Evolutionary conservation across 2,329 filamentous ascomycete species (phyloP).

Genomic region (Colletotrichum costaricense): DNA sequence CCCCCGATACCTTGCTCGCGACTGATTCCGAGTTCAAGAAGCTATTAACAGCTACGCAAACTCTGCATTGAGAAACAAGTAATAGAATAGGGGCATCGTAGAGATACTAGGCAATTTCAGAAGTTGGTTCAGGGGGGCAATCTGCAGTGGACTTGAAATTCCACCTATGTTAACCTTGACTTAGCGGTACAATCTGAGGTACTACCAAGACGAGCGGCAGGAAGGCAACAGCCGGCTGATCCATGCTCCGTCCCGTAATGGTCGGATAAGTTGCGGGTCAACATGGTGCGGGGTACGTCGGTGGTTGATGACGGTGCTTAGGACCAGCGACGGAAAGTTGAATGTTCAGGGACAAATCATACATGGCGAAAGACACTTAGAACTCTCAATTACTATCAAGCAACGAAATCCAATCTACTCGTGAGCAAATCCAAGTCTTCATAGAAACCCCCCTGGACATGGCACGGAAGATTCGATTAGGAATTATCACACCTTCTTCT

Average conservation of each 20-base stretch:
- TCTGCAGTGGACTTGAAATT: no score
- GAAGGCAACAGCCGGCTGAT: background rate
- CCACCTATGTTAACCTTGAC: no score
- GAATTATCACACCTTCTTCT: no score
- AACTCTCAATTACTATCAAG: no score
- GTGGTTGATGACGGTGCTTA: background rate
- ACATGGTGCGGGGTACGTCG: background rate
- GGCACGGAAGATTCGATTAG: no score
- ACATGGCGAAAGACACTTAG: no score
- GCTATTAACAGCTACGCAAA: background rate
- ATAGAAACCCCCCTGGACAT: no score
- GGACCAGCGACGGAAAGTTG: background rate
- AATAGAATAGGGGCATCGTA: background rate
- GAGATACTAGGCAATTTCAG: background rate
- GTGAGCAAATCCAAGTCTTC: no score
- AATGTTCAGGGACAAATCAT: no score
- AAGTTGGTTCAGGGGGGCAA: background rate
- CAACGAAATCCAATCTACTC: no score
- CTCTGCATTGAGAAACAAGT: background rate
- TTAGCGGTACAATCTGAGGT: no score
- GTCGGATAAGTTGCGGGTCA: background rate
- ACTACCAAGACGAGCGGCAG: background rate
- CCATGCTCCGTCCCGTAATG: background rate
- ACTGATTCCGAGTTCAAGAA: conserved; percentile 6
- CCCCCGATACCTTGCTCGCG: background rate